phyloP scores from a whole-genome alignment of 176 grass and related monocot species.

The Avena atlantica region DNA sequence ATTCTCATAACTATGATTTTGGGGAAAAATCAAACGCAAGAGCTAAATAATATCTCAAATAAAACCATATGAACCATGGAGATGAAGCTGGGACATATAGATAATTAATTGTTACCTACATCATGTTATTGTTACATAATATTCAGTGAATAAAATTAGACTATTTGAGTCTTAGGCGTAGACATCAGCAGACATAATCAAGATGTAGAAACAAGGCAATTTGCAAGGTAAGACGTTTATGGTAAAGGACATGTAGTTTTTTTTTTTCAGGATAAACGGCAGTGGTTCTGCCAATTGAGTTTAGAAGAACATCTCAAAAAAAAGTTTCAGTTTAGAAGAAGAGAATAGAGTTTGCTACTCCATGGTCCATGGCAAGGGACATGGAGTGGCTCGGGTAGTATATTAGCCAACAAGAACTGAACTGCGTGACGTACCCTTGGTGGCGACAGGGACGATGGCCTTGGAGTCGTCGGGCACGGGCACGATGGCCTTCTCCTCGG shows the following conservation, averaged over 20 bases:
- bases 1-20: not conserved
- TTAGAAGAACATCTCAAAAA: too few species aligned
- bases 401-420: not conserved
- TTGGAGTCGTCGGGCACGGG: conserved; percentile 51
- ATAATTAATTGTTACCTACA: not conserved
- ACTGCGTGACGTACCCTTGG: conserved; percentile 36
- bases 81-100: not conserved
- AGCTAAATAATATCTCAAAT: too few species aligned
- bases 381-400: too few species aligned
- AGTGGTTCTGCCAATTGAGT: too few species aligned
- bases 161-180: not conserved
- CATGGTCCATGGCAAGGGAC: too few species aligned
- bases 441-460: conserved; percentile 47
- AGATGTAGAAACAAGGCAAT: not conserved
- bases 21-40: not conserved
- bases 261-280: too few species aligned
- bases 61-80: conserved; percentile 1
- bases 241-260: not conserved
- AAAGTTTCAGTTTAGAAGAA: too few species aligned
- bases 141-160: too few species aligned
- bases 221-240: not conserved
- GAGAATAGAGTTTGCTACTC: too few species aligned
- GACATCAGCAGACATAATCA: not conserved
- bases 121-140: not conserved
- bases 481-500: conserved; percentile 61